Conservation (phyloP, 176 grass and related monocot species). For the Ensete glaucum region DNA sequence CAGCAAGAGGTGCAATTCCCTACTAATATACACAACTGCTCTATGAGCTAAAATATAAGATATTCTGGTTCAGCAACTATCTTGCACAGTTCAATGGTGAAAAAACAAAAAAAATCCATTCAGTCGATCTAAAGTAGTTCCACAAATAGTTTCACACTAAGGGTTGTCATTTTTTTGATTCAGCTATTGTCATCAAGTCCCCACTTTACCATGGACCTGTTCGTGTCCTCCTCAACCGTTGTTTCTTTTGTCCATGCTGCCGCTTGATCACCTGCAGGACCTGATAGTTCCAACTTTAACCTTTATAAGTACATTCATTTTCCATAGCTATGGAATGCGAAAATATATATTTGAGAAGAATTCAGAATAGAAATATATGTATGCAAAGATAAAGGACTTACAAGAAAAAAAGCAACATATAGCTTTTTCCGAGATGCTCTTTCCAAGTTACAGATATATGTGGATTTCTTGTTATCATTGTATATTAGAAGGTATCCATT, state of each 20-base stretch:
- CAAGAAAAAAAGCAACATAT: neutral
- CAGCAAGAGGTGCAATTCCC: neutral
- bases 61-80: neutral
- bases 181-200: neutral
- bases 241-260: constrained; percentile 3
- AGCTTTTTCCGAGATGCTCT: neutral
- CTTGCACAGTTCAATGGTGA: too few species aligned
- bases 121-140: too few species aligned
- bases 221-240: constrained; percentile 4
- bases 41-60: neutral
- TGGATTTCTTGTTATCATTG: too few species aligned
- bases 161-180: neutral
- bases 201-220: constrained; percentile 12
- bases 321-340: neutral
- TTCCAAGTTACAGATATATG: too few species aligned
- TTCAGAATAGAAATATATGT: neutral
- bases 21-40: neutral
- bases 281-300: neutral
- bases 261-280: constrained; percentile 16
- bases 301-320: neutral
- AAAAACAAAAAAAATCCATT: too few species aligned
- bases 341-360: neutral
- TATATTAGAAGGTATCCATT: too few species aligned
- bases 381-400: neutral
- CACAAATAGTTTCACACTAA: too few species aligned